Conservation (phyloP, 176 grass and related monocot genomes). For the Cenchrus americanus region DNA sequence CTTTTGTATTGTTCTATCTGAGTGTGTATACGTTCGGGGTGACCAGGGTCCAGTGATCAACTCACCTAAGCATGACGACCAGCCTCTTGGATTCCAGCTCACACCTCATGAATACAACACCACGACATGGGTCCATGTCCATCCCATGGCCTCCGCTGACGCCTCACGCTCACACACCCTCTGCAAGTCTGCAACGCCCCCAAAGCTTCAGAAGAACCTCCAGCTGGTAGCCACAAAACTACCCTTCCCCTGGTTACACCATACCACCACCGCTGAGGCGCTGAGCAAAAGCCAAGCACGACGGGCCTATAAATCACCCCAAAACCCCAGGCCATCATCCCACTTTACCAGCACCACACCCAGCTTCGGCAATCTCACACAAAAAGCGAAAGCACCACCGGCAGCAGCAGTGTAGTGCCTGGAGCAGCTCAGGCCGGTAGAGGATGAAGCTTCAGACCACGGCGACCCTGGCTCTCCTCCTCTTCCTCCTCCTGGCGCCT, state of each 20-base stretch:
- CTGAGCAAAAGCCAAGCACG: neutral
- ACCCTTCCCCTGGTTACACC: slow-evolving; percentile 2
- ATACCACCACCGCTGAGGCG: no score
- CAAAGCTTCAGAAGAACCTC: no score
- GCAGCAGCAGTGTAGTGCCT: neutral
- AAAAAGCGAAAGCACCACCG: neutral
- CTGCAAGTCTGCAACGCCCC: neutral
- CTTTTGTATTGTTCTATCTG: neutral
- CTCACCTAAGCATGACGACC: neutral
- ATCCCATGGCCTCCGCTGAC: neutral
- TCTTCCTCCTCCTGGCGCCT: slow-evolving; percentile 54
- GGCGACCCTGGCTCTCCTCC: slow-evolving; percentile 38
- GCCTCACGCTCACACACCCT: neutral
- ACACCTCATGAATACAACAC: slow-evolving; percentile 35
- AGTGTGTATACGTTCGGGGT: no score
- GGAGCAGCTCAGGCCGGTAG: neutral
- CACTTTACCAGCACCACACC: neutral
- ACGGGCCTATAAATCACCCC: slow-evolving; percentile 52
- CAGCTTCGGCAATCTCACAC: neutral
- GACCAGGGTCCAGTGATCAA: neutral
- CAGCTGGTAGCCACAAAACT: slow-evolving; percentile 22
- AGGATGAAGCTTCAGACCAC: slow-evolving; percentile 52
- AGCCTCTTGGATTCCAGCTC: slow-evolving; percentile 44
- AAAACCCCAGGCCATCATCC: neutral
- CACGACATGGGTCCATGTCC: slow-evolving; percentile 23